These are phyloP conservation scores for Saposhnikovia divaricata DNA, from an alignment of 129 eudicot genomes.

Conservation along the genomic window DNA sequence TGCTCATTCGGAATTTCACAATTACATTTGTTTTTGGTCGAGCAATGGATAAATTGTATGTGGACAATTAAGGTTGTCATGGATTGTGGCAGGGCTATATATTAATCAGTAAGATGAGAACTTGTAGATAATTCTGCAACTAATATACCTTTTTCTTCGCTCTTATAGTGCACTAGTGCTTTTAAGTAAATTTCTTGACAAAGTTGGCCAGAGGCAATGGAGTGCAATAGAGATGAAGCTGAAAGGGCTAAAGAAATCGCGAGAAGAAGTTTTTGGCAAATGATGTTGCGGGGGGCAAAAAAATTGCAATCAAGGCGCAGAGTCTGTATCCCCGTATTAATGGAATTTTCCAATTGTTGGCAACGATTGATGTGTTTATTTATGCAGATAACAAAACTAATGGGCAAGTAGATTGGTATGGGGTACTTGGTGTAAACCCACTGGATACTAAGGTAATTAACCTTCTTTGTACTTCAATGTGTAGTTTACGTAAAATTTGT, in stretches of 20 bases:
- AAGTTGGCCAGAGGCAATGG: slow-evolving; percentile 33
- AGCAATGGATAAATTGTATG: not conserved
- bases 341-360: slow-evolving; percentile 64
- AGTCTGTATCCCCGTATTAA: slow-evolving; percentile 66
- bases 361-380: slow-evolving; percentile 54
- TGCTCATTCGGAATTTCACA: not conserved
- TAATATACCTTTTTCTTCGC: not conserved
- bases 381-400: slow-evolving; percentile 51
- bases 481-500: too few relatives aligned
- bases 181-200: not conserved
- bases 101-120: not conserved
- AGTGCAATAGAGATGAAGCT: slow-evolving; percentile 91
- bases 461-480: too few relatives aligned
- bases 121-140: not conserved
- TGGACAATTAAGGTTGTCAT: too few relatives aligned
- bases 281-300: slow-evolving; percentile 64
- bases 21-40: not conserved
- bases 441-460: too few relatives aligned
- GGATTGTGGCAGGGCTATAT: too few relatives aligned
- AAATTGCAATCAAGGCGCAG: slow-evolving; percentile 67
- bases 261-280: slow-evolving; percentile 49
- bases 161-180: not conserved
- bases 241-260: slow-evolving; percentile 77
- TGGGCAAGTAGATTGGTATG: slow-evolving; percentile 69
- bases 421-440: slow-evolving; percentile 65